These are phyloP conservation scores for Penicillium sp. DNA, from an alignment of 2,329 filamentous ascomycete species.

Conservation along the genomic window DNA sequence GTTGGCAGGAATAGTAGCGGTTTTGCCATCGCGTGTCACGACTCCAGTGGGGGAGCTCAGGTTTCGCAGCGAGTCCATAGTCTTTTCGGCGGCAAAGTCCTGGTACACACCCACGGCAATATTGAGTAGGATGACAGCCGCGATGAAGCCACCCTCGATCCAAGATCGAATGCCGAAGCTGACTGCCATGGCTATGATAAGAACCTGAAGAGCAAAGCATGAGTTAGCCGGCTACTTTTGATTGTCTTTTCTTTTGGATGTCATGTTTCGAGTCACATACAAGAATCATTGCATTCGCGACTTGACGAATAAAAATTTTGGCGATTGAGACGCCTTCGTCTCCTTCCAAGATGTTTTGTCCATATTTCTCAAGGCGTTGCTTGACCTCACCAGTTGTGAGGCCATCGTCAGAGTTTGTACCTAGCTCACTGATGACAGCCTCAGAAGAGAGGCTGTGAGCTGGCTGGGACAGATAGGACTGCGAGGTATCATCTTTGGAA, in stretches of 20 bases:
- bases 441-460: conserved; percentile 63
- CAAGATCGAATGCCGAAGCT: conserved; percentile 60
- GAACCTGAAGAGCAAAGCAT: conserved; percentile 57
- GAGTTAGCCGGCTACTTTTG: conserved; percentile 26
- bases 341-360: conserved; percentile 67
- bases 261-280: conserved; percentile 41
- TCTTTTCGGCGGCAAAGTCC: conserved; percentile 64
- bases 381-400: conserved; percentile 58
- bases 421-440: conserved; percentile 57
- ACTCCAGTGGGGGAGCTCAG: conserved; percentile 60
- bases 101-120: conserved; percentile 63
- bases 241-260: neutral
- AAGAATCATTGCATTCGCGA: conserved; percentile 70
- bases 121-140: conserved; percentile 61
- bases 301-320: conserved; percentile 67
- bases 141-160: conserved; percentile 63
- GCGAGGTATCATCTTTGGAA: conserved; percentile 40
- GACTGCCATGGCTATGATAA: conserved; percentile 73
- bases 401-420: conserved; percentile 59
- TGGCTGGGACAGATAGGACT: conserved; percentile 58
- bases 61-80: conserved; percentile 60
- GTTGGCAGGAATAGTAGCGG: conserved; percentile 55
- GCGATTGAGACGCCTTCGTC: conserved; percentile 66
- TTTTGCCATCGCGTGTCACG: conserved; percentile 60
- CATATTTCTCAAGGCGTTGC: conserved; percentile 58